Evolutionary conservation across 2,329 filamentous ascomycete species (phyloP), one percentile per base, ranked within the genome.

Genomic region (Colletotrichum eleusines): DNA sequence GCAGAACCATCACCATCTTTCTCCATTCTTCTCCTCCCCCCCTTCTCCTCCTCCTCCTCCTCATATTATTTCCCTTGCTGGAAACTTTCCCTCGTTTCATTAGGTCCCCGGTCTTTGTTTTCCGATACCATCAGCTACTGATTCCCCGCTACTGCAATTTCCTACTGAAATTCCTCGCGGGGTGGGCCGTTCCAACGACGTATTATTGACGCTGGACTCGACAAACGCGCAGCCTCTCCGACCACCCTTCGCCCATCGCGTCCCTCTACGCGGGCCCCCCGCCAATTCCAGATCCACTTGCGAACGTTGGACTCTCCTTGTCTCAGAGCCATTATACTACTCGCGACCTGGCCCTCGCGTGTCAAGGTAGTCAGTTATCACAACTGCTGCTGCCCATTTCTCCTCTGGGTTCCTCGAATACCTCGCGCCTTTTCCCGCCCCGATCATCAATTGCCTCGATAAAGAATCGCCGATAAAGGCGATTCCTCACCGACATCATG

Each of bases 401-500:
- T 46, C 26, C 55, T 48, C 31, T 31, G 54, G 44, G 46, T 40
- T 50, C 61, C 51, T 70, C 66, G 69, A 70, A 70, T 70, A 60
- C 55, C 28, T 64, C 31, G 60, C 61, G 66, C 57, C 48, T 57
- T 38, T 40, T 57, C 60, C 61, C 66, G 50, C 66, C 46, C 38
- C 59, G 14, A 55, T 31, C 31, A 62, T 26, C 33, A 69, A 53
- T 66, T 59, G 64, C 50, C 65, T 42, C 35, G 50, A 38, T 51
- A n/a, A n/a, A n/a, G n/a, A n/a, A n/a, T n/a, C n/a, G n/a, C n/a
- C n/a, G n/a, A n/a, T n/a, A 33, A 65, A 62, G 60, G 66, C 55
- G 58, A 69, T 53, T 26, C 20, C 46, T n/a, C 44, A 59, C 67
- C 33, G 60, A 46, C 76, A 84, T 74, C 62, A 90, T 90, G 88